These are phyloP conservation scores for Myxozyma kluyveri DNA, from an alignment of 805 yeast genomes.

Conservation along the genomic window DNA sequence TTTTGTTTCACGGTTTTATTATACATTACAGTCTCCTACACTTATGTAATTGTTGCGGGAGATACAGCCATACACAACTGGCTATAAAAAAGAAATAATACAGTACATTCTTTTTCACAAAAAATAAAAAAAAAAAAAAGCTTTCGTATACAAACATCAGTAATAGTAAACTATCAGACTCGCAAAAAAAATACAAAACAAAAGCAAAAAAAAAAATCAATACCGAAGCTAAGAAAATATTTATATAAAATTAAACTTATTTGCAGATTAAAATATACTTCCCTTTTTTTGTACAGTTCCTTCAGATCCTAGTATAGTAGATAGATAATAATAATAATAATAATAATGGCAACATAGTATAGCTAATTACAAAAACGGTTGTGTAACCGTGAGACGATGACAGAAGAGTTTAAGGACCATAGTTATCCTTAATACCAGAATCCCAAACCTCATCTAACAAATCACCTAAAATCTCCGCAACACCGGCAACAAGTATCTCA, in stretches of 20 bases:
- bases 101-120: too few species aligned
- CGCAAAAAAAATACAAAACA: background rate
- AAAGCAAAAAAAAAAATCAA: background rate
- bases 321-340: background rate
- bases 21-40: too few species aligned
- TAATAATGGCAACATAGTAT: background rate
- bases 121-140: background rate
- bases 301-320: background rate
- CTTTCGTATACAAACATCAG: background rate
- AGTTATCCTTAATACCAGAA: conserved; percentile 43
- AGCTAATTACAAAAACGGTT: background rate
- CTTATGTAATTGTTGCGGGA: too few species aligned
- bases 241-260: too few species aligned
- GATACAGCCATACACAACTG: too few species aligned
- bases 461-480: conserved; percentile 47
- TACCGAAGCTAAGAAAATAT: background rate
- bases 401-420: background rate
- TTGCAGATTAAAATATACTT: too few species aligned
- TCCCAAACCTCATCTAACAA: conserved; percentile 68
- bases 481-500: conserved; percentile 43
- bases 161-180: background rate
- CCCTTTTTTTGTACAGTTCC: too few species aligned
- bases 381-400: background rate
- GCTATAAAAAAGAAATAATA: too few species aligned
- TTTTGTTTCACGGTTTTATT: too few species aligned